Evolutionary conservation across 1,139 yeast species (phyloP), one percentile per base, ranked within the genome.

Genomic region (Hyphopichia burtonii): DNA sequence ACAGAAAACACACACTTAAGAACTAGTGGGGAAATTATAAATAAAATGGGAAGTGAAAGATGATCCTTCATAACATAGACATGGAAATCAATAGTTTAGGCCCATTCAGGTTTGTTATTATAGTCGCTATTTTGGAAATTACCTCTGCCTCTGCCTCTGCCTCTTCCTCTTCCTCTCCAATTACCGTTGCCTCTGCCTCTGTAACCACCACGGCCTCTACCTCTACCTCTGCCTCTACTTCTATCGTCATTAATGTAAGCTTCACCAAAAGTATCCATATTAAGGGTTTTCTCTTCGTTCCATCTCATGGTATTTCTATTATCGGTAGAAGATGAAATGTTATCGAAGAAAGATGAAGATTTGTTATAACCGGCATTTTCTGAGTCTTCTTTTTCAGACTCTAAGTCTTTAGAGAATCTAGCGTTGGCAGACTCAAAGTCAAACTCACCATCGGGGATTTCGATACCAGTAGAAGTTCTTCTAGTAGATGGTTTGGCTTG

Each of bases 281-380:
- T 83, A 54, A 82, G 68, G 39, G 62, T 62, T 49, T 81, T 79
- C 57, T 83, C 90, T 51, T 81, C 84, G 23, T 74, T 65, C 76
- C 90, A 80, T 55, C 82, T 74, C 74, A 78, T 70, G 39, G 64
- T 42, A 36, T 53, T 52, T 49, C 67, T 60, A 43, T 65, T 67
- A 39, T 62, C 76, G 25, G 72, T 69, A 1, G 81, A 74, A 7
- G 87, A 80, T 9, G 94, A 85, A 48, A 89, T 77, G 44, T 78
- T 79, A 63, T 89, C 96, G 54, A 89, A 89, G 60, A 89, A 89
- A 1, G 96, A 87, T 11, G 87, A 77, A 52, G 76, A 77, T 56
- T 80, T 84, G 60, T 85, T 76, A 62, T 87, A 87, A 35, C 54
- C 51, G 1, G 54, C 44, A 30, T 41, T 51, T 23, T 58, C 59